A percentile compares a stretch with the other conserved stretches of the same genome.
phyloP scores from a whole-genome alignment of 495 filamentous ascomycete species.

The Xylaria castorea region DNA sequence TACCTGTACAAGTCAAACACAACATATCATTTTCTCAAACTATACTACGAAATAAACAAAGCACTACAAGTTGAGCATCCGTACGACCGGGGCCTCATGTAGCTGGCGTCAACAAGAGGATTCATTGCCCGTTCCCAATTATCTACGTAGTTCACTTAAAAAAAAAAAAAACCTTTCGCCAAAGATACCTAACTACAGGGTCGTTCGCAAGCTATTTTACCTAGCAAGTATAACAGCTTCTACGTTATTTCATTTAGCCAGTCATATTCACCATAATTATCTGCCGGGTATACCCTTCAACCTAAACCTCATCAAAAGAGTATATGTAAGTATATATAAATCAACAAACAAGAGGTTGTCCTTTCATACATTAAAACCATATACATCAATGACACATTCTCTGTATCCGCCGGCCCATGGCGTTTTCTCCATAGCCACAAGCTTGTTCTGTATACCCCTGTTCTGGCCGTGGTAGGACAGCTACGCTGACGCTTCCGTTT shows the following conservation, averaged over 20 bases:
- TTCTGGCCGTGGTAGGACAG: neutral
- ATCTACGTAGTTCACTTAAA: too few relatives aligned
- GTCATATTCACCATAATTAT: neutral
- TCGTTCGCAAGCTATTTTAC: too few relatives aligned
- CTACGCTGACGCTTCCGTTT: neutral
- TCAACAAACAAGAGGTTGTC: neutral
- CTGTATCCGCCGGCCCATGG: neutral
- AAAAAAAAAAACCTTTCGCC: too few relatives aligned
- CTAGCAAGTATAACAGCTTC: neutral
- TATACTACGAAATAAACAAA: too few relatives aligned
- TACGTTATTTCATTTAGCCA: neutral
- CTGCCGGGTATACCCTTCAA: neutral
- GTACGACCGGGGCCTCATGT: too few relatives aligned
- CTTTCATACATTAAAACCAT: neutral
- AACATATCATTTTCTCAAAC: too few relatives aligned
- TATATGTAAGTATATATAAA: neutral
- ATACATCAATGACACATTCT: neutral
- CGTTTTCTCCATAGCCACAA: neutral
- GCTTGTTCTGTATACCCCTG: neutral
- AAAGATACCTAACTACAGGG: too few relatives aligned
- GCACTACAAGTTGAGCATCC: too few relatives aligned
- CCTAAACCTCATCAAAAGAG: neutral
- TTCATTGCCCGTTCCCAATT: too few relatives aligned
- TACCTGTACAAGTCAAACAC: too few relatives aligned
- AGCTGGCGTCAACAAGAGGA: too few relatives aligned